Conservation (phyloP, 2,329 filamentous ascomycete species). For the Fusarium nisikadoi region DNA sequence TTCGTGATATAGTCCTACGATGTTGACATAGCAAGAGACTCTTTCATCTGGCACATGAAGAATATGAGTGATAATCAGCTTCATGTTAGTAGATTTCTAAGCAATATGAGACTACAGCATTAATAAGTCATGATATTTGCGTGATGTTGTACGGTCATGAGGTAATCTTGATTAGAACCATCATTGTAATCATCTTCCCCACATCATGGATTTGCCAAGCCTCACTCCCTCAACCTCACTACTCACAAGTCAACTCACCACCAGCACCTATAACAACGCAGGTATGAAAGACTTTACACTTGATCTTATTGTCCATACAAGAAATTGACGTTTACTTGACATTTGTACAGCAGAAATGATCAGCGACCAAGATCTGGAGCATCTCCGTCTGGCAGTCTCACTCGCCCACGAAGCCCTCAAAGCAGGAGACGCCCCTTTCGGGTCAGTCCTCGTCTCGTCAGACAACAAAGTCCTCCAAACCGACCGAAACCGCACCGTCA, state of each 20-base stretch:
- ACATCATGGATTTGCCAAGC: constrained; percentile 21
- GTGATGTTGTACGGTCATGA: background rate
- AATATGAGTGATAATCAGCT: background rate
- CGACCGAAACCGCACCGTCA: constrained; percentile 51
- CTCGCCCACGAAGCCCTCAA: constrained; percentile 52
- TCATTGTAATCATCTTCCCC: constrained; percentile 19
- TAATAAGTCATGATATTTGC: background rate
- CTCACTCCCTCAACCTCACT: background rate
- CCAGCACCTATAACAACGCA: background rate
- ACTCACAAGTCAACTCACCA: background rate
- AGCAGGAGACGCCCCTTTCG: constrained; percentile 51
- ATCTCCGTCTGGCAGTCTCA: constrained; percentile 39
- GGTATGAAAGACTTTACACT: background rate
- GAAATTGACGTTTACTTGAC: background rate
- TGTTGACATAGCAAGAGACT: background rate
- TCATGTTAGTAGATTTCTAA: background rate
- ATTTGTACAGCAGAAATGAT: constrained; percentile 3
- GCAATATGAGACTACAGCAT: no score
- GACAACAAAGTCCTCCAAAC: constrained; percentile 43
- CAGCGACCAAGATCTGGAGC: constrained; percentile 18
- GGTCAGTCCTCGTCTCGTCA: constrained; percentile 49
- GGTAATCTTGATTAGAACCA: background rate
- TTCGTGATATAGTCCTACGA: background rate
- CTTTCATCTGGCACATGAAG: background rate
- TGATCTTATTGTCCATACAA: background rate